A percentile compares a stretch with the other conserved stretches of the same genome.
These are phyloP conservation scores for Rubia tinctorum DNA, from an alignment of 305 asterid species.

Conservation along the genomic window DNA sequence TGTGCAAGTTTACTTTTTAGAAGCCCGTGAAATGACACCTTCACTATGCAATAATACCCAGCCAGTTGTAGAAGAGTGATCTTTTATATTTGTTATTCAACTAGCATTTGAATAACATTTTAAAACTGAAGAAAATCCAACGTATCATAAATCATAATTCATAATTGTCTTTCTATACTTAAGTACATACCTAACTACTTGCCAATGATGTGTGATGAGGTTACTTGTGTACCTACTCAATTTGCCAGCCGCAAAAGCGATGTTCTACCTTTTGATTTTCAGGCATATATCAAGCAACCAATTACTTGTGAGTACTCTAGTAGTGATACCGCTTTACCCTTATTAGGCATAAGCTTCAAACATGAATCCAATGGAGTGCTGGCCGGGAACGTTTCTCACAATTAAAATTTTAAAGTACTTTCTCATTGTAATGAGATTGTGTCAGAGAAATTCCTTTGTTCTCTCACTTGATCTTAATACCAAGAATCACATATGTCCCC, in stretches of 20 bases:
- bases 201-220: neutral
- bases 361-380: neutral
- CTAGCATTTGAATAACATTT: no score
- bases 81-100: no score
- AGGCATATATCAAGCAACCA: neutral
- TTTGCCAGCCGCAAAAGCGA: neutral
- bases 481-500: neutral
- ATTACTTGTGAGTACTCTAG: neutral
- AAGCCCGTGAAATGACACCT: no score
- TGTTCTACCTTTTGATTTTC: neutral
- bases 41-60: no score
- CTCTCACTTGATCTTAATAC: neutral
- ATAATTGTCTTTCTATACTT: no score
- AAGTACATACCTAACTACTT: no score
- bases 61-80: no score
- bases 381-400: neutral
- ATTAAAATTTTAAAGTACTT: neutral
- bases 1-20: no score
- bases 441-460: neutral
- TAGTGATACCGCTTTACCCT: neutral
- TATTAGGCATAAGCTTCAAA: neutral
- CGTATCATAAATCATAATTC: no score
- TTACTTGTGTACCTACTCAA: neutral
- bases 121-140: no score
- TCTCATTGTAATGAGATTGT: neutral